Conservation (phyloP, 2,329 filamentous ascomycete genomes). For the Passalora sequoiae region DNA sequence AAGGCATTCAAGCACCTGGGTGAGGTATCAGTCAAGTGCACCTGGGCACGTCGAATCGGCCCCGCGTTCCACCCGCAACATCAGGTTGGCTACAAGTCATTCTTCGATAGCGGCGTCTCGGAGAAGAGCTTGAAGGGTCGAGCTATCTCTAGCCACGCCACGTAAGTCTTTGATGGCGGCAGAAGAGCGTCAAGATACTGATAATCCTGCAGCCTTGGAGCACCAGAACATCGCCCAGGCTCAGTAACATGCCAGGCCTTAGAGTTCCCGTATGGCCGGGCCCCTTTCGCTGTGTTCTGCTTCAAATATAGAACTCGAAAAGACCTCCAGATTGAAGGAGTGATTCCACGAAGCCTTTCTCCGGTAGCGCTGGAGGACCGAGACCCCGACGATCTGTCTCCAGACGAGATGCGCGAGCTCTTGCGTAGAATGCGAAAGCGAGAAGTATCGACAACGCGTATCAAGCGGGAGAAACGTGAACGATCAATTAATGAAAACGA, state of each 20-base stretch:
- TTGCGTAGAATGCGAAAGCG: slow-evolving; percentile 12
- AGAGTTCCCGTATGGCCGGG: slow-evolving; percentile 16
- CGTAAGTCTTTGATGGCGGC: slow-evolving; percentile 14
- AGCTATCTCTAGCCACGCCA: slow-evolving; percentile 22
- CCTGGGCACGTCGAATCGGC: slow-evolving; percentile 4
- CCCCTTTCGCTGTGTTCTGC: slow-evolving; percentile 18
- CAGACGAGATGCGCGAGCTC: slow-evolving; percentile 25
- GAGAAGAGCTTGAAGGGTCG: slow-evolving; percentile 30
- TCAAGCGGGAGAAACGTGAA: slow-evolving; percentile 23
- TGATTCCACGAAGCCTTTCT: slow-evolving; percentile 25
- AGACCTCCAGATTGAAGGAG: slow-evolving; percentile 28
- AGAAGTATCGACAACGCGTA: slow-evolving; percentile 9
- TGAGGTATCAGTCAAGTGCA: slow-evolving; percentile 12
- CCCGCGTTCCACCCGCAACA: neutral
- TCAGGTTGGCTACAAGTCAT: neutral
- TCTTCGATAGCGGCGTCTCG: slow-evolving; percentile 6
- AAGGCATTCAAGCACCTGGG: slow-evolving; percentile 17
- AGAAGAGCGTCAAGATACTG: neutral
- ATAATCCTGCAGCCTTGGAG: slow-evolving; percentile 13
- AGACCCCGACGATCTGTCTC: slow-evolving; percentile 22
- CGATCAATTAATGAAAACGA: slow-evolving; percentile 16
- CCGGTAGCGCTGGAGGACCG: slow-evolving; percentile 26
- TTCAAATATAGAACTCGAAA: slow-evolving; percentile 30
- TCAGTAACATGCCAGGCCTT: neutral
- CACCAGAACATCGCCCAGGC: neutral